Conservation (phyloP, 2,329 filamentous ascomycete species). For the Alternaria gansuensis region DNA sequence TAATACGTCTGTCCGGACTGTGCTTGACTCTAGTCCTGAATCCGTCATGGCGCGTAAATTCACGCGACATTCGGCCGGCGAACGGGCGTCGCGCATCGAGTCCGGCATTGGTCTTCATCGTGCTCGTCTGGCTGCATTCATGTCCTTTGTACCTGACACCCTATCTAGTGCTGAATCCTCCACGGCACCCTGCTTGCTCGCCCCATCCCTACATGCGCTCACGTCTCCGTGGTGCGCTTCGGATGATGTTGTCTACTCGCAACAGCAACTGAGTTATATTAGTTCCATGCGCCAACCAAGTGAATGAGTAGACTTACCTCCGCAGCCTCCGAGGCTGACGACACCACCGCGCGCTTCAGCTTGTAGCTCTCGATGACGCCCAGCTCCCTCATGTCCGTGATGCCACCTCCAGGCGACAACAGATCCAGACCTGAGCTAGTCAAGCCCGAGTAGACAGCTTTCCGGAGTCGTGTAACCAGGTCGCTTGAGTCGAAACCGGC, state of each 20-base stretch:
- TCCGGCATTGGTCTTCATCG: slow-evolving; percentile 7
- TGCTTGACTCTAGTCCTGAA: background rate
- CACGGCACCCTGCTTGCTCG: slow-evolving; percentile 25
- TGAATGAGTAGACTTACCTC: slow-evolving; percentile 70
- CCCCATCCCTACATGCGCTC: slow-evolving; percentile 70
- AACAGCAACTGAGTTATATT: slow-evolving; percentile 73
- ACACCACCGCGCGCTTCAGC: slow-evolving; percentile 97
- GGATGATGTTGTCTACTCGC: slow-evolving; percentile 97
- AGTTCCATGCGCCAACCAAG: slow-evolving; percentile 30
- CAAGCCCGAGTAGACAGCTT: slow-evolving; percentile 94
- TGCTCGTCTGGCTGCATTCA: slow-evolving; percentile 34
- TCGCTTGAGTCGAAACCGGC: slow-evolving; percentile 96
- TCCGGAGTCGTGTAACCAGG: slow-evolving; percentile 87
- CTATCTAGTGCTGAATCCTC: slow-evolving; percentile 37
- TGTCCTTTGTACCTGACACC: slow-evolving; percentile 42
- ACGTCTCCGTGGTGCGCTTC: slow-evolving; percentile 83
- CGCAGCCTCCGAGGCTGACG: slow-evolving; percentile 92
- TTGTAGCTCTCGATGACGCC: slow-evolving; percentile 99
- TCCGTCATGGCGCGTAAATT: background rate
- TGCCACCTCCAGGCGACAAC: slow-evolving; percentile 86
- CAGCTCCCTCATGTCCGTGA: slow-evolving; percentile 93
- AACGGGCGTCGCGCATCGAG: slow-evolving; percentile 1
- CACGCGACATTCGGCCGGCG: slow-evolving; percentile 4
- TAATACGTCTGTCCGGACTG: background rate
- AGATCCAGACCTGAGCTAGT: slow-evolving; percentile 91